Conservation (phyloP, 2,329 filamentous ascomycete species). For the Uncinocarpus reesii region DNA sequence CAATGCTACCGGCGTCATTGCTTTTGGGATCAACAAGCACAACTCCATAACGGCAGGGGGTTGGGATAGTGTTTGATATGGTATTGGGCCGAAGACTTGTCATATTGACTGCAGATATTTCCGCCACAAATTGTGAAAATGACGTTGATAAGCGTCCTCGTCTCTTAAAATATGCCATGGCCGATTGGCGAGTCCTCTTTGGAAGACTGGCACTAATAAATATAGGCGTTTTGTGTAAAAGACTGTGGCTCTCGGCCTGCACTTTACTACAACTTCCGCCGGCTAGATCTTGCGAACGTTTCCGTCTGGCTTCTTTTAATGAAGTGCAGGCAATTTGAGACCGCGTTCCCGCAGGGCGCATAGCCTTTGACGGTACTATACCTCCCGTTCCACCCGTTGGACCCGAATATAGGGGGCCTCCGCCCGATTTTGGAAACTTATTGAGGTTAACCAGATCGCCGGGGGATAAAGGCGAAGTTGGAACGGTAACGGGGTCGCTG, state of each 20-base stretch:
- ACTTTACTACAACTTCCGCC: neutral
- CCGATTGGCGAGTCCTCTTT: neutral
- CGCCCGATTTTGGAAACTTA: neutral
- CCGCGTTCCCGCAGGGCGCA: neutral
- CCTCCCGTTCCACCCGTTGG: neutral
- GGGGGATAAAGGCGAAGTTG: neutral
- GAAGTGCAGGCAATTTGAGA: no score
- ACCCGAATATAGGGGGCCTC: neutral
- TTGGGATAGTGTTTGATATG: neutral
- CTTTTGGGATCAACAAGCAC: conserved; percentile 22
- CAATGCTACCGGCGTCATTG: conserved; percentile 1
- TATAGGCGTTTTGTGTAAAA: neutral
- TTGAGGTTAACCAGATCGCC: neutral
- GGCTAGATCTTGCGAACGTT: neutral
- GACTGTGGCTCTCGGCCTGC: neutral
- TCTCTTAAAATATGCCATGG: neutral
- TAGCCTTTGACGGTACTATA: neutral
- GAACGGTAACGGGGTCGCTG: neutral
- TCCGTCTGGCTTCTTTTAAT: neutral
- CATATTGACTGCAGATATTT: neutral
- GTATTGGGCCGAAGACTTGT: neutral
- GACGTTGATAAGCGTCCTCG: neutral
- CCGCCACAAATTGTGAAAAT: neutral
- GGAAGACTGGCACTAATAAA: neutral
- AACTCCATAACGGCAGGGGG: conserved; percentile 19